Base-by-base conservation (phyloP, 2,329 filamentous ascomycete genomes). In the Aspergillus ochraceus region DNA sequence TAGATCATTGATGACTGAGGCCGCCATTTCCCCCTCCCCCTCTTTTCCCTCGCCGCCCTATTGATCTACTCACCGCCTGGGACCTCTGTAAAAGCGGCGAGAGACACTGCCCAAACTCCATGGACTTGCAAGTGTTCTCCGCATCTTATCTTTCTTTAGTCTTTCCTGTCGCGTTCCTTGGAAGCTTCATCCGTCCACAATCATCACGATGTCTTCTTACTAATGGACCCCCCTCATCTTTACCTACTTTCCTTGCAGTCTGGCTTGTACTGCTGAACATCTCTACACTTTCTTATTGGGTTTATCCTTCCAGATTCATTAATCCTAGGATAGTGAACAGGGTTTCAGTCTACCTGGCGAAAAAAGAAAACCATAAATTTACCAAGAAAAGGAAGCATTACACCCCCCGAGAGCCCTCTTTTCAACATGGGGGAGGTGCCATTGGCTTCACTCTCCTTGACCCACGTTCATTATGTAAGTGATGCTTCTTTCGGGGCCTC, bases 391-490 rank as follows among this genome's bases (percentile, higher is more conserved):
- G n/a, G 2, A 46, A 17, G 36, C 10, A 22, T 24, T 29, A 9
- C 9, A 0, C 1, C n/a, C n/a, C 26, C 20, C 26, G 49, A 24
- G n/a, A n/a, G n/a, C 20, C 49, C 24, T 8, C 17, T 14, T 49
- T 12, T 29, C 59, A 66, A 54, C 39, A 74, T 71, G 67, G 67
- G 66, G 36, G 75, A 79, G 58, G 68, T 71, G 57, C 87, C 90
- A 46, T 82, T 98, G 59, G 92, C 93, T 54, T 98, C 94, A 24
- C 85, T 99, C 62, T 97, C 94, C 54, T 80, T 99, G 67, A 98
- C 95, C 11, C 94, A 98, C 80, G 93, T 98, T 68, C 91, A 95
- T 81, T 98, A 98, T 83, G 93, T 96, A 80, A 72, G 86, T 77
- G n/a, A 29, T 30, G 45, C n/a, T 46, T 45, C 26, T 17, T 10